A percentile compares a stretch with the other conserved stretches of the same genome.
Conservation (phyloP, 2,329 filamentous ascomycete species). For the Acephala macrosclerotiorum region DNA sequence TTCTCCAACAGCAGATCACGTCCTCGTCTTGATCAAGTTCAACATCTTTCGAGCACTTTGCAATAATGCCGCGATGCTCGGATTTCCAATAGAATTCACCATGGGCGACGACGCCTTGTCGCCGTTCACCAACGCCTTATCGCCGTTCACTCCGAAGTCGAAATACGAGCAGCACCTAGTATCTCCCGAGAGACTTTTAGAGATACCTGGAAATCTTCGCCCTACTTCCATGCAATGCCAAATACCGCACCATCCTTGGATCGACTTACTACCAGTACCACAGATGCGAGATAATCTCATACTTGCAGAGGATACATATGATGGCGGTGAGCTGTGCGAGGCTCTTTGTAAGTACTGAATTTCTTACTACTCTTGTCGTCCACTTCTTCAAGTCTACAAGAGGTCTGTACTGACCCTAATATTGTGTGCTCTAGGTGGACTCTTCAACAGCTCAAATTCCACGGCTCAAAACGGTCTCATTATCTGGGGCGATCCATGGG, state of each 20-base stretch:
- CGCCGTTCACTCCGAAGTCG: conserved; percentile 23
- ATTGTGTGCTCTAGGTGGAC: conserved; percentile 12
- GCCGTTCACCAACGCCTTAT: conserved; percentile 26
- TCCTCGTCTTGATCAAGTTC: conserved; percentile 31
- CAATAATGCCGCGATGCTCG: conserved; percentile 19
- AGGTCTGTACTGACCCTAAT: too few species aligned
- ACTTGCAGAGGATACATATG: conserved; percentile 14
- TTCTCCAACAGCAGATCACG: conserved; percentile 28
- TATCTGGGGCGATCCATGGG: conserved; percentile 42
- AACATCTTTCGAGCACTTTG: conserved; percentile 29
- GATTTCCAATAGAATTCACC: conserved; percentile 20
- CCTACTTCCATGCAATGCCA: conserved; percentile 42
- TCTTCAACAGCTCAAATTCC: conserved; percentile 24
- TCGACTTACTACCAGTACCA: conserved; percentile 44
- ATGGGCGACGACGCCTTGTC: conserved; percentile 29
- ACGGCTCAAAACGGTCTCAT: conserved; percentile 40
- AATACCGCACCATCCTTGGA: conserved; percentile 45
- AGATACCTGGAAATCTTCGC: conserved; percentile 24
- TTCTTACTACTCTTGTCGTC: too few species aligned
- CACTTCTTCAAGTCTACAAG: too few species aligned
- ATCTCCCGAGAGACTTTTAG: background rate
- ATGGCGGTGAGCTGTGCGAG: conserved; percentile 31
- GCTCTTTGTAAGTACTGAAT: conserved; percentile 18
- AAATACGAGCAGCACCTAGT: background rate
- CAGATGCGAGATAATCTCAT: conserved; percentile 21